phyloP scores from a whole-genome alignment of 2,329 filamentous ascomycete species.

The Botryosphaeria dothidea region DNA sequence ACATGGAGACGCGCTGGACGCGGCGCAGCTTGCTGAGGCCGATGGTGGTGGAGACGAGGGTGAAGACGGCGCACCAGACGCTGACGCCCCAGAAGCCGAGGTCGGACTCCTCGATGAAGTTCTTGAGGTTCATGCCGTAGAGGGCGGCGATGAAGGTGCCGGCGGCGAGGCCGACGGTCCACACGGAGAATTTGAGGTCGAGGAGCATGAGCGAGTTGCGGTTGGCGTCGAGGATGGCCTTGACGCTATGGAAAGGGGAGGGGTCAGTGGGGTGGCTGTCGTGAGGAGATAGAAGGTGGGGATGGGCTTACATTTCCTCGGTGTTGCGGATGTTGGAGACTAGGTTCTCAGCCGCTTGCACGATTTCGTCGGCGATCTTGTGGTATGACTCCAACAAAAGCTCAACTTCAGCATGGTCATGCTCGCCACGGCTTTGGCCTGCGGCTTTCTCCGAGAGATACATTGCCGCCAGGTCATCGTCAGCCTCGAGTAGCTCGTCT shows the following conservation, averaged over 20 bases:
- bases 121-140: constrained; percentile 99
- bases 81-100: constrained; percentile 82
- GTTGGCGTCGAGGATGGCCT: constrained; percentile 95
- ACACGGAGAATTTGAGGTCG: constrained; percentile 94
- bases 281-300: neutral
- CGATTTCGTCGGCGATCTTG: constrained; percentile 96
- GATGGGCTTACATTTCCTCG: constrained; percentile 78
- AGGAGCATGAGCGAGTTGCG: constrained; percentile 97
- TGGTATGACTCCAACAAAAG: constrained; percentile 97
- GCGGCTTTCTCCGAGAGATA: constrained; percentile 87
- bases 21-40: constrained; percentile 80
- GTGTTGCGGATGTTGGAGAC: constrained; percentile 96
- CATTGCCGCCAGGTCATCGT: constrained; percentile 93
- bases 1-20: constrained; percentile 89
- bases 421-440: constrained; percentile 70
- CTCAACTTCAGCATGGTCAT: constrained; percentile 95
- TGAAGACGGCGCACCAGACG: constrained; percentile 68
- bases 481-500: constrained; percentile 91
- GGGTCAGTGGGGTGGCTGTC: neutral
- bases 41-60: constrained; percentile 77
- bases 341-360: constrained; percentile 89
- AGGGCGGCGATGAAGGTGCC: constrained; percentile 96
- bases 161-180: constrained; percentile 89
- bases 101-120: constrained; percentile 94
- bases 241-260: constrained; percentile 63